Evolutionary conservation across 2,329 filamentous ascomycete species (phyloP).

Genomic region (Botrytis paeoniae): DNA sequence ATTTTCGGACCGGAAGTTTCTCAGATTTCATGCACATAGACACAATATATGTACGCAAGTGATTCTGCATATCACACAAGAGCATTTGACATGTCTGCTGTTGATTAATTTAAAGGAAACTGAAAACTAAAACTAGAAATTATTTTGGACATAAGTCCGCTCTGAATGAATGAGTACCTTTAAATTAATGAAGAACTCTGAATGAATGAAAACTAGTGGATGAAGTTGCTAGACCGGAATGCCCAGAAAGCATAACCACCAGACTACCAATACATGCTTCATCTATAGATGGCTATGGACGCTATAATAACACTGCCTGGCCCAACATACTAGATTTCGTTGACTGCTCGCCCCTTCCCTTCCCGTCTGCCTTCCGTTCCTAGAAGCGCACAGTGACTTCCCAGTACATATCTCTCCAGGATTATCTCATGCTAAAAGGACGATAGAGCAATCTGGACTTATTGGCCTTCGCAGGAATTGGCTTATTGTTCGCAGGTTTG

Average conservation of each 20-base stretch:
- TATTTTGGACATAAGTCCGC: neutral
- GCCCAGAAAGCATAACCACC: neutral
- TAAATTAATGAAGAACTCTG: no score
- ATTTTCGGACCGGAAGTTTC: neutral
- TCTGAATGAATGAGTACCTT: neutral
- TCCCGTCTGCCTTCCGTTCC: no score
- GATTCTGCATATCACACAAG: neutral
- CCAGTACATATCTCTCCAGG: neutral
- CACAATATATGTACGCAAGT: neutral
- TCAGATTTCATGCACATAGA: neutral
- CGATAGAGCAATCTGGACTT: neutral
- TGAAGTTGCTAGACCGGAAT: neutral
- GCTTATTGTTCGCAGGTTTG: neutral
- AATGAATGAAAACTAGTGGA: neutral
- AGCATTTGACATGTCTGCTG: neutral
- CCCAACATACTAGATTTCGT: neutral
- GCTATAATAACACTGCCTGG: neutral
- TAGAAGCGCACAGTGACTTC: no score
- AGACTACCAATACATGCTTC: neutral
- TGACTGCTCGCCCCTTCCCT: no score
- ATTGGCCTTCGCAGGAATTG: neutral
- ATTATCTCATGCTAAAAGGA: neutral
- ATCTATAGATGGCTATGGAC: no score
- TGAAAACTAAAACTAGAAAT: neutral
- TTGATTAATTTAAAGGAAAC: neutral